phyloP scores from a whole-genome alignment of 108 stramenopile species.

The Nitzschia sp. region DNA sequence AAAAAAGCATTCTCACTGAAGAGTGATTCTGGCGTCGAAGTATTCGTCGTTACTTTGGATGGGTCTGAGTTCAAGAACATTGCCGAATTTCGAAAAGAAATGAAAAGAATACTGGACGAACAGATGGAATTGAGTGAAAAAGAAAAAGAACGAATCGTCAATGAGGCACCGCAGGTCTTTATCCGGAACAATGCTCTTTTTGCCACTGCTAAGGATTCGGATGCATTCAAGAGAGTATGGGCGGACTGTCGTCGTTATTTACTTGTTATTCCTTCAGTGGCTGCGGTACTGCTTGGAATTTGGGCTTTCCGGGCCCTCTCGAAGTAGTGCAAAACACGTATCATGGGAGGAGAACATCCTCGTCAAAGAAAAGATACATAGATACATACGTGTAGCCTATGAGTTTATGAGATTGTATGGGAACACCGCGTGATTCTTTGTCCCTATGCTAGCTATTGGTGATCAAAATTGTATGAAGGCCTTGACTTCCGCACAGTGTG shows the following conservation, averaged over 20 bases:
- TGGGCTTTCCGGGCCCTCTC: not conserved
- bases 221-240: not conserved
- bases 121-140: not conserved
- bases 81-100: not conserved
- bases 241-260: not conserved
- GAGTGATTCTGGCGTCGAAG: not conserved
- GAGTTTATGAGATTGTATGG: no score
- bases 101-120: conserved; percentile 6
- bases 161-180: conserved; percentile 10
- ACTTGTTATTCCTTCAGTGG: not conserved
- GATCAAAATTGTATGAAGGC: no score
- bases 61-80: not conserved
- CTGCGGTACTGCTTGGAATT: not conserved
- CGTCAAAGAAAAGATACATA: no score
- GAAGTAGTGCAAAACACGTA: no score
- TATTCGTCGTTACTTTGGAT: not conserved
- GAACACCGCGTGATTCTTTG: no score
- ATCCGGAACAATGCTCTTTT: conserved; percentile 3
- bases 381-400: no score
- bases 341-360: no score
- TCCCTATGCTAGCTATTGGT: no score
- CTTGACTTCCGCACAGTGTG: no score
- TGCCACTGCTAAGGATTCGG: not conserved
- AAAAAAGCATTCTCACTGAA: not conserved
- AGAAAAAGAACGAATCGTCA: not conserved